phyloP scores from a whole-genome alignment of 2,329 filamentous ascomycete genomes.

The Talaromyces funiculosus region DNA sequence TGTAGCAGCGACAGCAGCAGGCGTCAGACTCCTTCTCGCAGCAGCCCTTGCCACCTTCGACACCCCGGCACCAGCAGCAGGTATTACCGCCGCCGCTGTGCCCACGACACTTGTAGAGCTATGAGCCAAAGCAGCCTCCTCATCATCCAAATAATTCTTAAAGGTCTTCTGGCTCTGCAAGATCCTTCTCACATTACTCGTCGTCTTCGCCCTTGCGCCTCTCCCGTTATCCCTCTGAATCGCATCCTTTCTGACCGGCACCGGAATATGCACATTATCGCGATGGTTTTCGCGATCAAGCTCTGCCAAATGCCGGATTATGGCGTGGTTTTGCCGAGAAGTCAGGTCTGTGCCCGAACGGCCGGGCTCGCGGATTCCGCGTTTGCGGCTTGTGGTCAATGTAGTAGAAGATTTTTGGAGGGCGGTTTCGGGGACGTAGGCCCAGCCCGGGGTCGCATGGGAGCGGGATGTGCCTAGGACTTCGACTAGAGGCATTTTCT shows the following conservation, averaged over 20 bases:
- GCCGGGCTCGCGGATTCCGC: conserved; percentile 57
- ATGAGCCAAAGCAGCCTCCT: conserved; percentile 36
- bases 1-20: background rate
- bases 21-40: conserved; percentile 9
- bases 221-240: conserved; percentile 31
- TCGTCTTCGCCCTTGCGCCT: conserved; percentile 35
- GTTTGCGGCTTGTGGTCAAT: conserved; percentile 57
- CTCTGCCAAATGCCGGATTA: conserved; percentile 73
- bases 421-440: conserved; percentile 75
- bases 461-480: conserved; percentile 68
- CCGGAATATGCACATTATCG: conserved; percentile 61
- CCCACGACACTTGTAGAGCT: background rate
- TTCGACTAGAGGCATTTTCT: conserved; percentile 65
- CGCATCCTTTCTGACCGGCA: conserved; percentile 51
- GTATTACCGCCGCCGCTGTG: background rate
- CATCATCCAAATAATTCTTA: conserved; percentile 47
- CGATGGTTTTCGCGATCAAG: conserved; percentile 74
- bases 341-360: conserved; percentile 58
- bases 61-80: background rate
- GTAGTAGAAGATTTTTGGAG: conserved; percentile 52
- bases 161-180: conserved; percentile 47
- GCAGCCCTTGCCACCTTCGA: conserved; percentile 7
- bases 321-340: conserved; percentile 75
- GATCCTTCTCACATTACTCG: conserved; percentile 44
- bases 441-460: conserved; percentile 76